phyloP scores from a whole-genome alignment of 2,329 filamentous ascomycete genomes.

The Penicillium sp. region DNA sequence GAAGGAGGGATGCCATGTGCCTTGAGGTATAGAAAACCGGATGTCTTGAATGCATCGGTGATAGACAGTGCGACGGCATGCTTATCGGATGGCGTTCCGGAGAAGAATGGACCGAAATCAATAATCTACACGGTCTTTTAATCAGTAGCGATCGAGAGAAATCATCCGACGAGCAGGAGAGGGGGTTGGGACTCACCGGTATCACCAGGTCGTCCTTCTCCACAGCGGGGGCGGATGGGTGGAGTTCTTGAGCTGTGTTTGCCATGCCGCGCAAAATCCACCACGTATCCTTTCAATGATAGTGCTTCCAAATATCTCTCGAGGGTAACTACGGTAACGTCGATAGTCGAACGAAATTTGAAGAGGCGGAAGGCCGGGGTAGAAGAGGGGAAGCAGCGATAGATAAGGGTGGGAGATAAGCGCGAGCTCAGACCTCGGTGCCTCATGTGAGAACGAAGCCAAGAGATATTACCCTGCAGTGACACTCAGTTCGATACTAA shows the following conservation, averaged over 20 bases:
- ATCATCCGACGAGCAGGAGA: too few species aligned
- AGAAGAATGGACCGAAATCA: slow-evolving; percentile 72
- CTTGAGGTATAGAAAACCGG: slow-evolving; percentile 85
- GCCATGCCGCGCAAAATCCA: slow-evolving; percentile 5
- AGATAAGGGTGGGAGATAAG: not conserved
- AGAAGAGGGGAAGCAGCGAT: not conserved
- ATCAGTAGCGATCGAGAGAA: not conserved
- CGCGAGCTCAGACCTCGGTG: not conserved
- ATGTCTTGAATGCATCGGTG: slow-evolving; percentile 75
- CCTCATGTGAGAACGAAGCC: not conserved
- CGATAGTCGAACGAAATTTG: not conserved
- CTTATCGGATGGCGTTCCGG: slow-evolving; percentile 60
- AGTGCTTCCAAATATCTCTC: not conserved
- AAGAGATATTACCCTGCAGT: too few species aligned
- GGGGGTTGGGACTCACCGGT: slow-evolving; percentile 30
- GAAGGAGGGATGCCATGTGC: slow-evolving; percentile 69
- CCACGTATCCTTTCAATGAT: not conserved
- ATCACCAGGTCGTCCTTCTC: slow-evolving; percentile 46
- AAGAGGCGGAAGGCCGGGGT: not conserved
- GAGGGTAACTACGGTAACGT: not conserved
- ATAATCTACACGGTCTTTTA: slow-evolving; percentile 57
- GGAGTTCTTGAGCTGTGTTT: slow-evolving; percentile 9
- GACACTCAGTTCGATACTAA: too few species aligned
- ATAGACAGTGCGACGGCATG: slow-evolving; percentile 67
- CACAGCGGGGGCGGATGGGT: slow-evolving; percentile 34